phyloP scores from a whole-genome alignment of 2,329 filamentous ascomycete species.

The Aureobasidium pullulans region DNA sequence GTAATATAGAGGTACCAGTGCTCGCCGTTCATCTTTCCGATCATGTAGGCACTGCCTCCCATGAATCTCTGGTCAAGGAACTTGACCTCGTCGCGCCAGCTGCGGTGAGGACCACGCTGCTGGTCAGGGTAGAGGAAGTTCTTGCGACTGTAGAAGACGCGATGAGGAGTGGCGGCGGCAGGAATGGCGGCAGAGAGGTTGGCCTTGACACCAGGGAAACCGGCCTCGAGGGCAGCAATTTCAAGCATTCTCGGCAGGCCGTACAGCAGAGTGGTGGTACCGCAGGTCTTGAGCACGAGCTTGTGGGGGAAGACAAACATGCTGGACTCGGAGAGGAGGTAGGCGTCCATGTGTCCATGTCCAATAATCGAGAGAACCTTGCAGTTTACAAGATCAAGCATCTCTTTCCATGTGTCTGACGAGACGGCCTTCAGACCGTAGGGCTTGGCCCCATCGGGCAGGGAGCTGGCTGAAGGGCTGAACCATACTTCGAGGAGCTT shows the following conservation, averaged over 20 bases:
- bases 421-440: constrained; percentile 80
- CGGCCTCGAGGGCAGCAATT: constrained; percentile 78
- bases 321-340: constrained; percentile 95
- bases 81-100: constrained; percentile 94
- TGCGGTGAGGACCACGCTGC: constrained; percentile 88
- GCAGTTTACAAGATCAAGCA: constrained; percentile 98
- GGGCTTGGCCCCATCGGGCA: constrained; percentile 63
- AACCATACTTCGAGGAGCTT: constrained; percentile 99
- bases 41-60: constrained; percentile 95
- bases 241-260: constrained; percentile 86
- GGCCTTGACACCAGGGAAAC: constrained; percentile 77
- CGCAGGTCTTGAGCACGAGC: constrained; percentile 96
- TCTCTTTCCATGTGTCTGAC: constrained; percentile 81
- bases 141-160: constrained; percentile 98
- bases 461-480: constrained; percentile 64
- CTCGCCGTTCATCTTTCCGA: constrained; percentile 99
- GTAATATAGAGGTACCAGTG: constrained; percentile 99
- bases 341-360: constrained; percentile 91
- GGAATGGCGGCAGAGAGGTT: constrained; percentile 58
- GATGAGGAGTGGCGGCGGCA: constrained; percentile 78
- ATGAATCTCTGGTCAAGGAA: constrained; percentile 87
- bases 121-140: constrained; percentile 95
- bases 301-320: constrained; percentile 99
- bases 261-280: constrained; percentile 86
- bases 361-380: constrained; percentile 92